phyloP scores from a whole-genome alignment of 23 red algal genomes.

The Gracilaria domingensis region DNA sequence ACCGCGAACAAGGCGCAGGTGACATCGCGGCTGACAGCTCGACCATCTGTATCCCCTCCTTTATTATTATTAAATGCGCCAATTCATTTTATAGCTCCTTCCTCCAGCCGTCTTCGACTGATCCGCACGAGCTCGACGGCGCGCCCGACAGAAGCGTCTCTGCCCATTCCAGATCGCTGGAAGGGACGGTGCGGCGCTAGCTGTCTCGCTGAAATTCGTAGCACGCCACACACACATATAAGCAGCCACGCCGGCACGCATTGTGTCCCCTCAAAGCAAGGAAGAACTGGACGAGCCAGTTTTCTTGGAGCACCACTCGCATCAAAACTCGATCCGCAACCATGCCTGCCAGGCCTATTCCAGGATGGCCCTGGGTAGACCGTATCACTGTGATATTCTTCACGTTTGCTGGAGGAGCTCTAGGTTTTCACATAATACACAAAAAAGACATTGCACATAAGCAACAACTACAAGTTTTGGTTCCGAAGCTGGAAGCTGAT shows the following conservation, averaged over 20 bases:
- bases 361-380: slow-evolving; percentile 30
- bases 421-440: slow-evolving; percentile 45
- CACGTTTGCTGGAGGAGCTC: slow-evolving; percentile 35
- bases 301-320: not conserved
- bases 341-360: slow-evolving; percentile 1
- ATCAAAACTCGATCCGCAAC: not conserved
- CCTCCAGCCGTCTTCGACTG: not conserved
- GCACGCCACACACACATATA: not conserved
- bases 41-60: not conserved
- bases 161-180: not conserved
- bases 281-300: not conserved
- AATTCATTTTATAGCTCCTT: not conserved
- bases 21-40: slow-evolving; percentile 23
- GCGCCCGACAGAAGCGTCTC: not conserved
- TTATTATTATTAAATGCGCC: slow-evolving; percentile 8
- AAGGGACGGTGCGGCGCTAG: not conserved
- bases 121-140: not conserved
- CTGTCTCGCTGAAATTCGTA: not conserved
- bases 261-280: not conserved
- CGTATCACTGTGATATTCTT: slow-evolving; percentile 42
- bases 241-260: not conserved
- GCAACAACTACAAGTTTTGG: slow-evolving; percentile 5
- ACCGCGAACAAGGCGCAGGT: not conserved
- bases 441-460: slow-evolving; percentile 13
- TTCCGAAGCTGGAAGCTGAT: slow-evolving; percentile 49